Evolutionary conservation across 257 asterid genomes (phyloP), one percentile per base, ranked within the genome.

Genomic region (Solanum stenotomum): DNA sequence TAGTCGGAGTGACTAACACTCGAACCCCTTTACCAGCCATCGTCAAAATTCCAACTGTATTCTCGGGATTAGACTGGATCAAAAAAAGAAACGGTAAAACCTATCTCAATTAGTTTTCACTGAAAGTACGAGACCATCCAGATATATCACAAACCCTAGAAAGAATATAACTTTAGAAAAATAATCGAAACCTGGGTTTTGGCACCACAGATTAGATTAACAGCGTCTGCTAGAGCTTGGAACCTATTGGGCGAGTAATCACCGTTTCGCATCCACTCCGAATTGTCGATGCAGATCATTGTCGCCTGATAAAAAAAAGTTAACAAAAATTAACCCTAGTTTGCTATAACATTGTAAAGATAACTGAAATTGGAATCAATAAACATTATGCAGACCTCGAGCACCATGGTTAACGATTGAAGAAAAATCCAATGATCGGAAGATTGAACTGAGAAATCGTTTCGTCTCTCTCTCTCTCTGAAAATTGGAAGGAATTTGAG

Each of bases 1-100:
- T 96, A 35, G 99, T 96, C 1, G 98, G 99, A 75, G 99, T 97
- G 88, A 96, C 98, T 91, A 97, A 91, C 16, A 97, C 99, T 8
- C 98, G 98, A 92, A 96, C 98, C 68, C 98, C 96, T 90, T 93
- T 97, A 75, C 99, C 99, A 49, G 98, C 99, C 99, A 95, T 97
- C 87, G 99, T 97, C 89, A 96, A 86, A 68, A 97, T 94, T 38
- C 98, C 99, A 85, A 97, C 99, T 1, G 99, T 97, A 85, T 96
- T 96, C 93, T 97, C 99, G 3, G 99, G 99, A 93, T 97, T 97
- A 27, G 98, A 93, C 99, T 97, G 89, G 87, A 49, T 46, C 29
- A 49, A 18, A 27, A 9, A 9, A 82, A 18, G 7, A 5, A 29
- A 27, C 20, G 20, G 25, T 27, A 27, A 15, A 44, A n/a, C 22